Evolutionary conservation across 2,329 filamentous ascomycete genomes (phyloP).

Genomic region (Botrytis galanthina): DNA sequence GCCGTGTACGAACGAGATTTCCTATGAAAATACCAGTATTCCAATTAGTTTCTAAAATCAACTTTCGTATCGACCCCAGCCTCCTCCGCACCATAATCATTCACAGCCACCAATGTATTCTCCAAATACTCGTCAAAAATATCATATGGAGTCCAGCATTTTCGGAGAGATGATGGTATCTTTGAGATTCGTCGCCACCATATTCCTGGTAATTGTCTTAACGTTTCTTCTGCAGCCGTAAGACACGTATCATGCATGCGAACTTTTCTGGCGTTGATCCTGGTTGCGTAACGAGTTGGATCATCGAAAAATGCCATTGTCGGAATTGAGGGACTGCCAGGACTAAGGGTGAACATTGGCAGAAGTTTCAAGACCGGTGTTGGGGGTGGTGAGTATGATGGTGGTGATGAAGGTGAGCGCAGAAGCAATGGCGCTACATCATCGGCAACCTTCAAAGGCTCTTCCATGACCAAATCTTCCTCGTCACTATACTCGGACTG

Average conservation of each 20-base stretch:
- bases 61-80: background rate
- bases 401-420: background rate
- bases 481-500: background rate
- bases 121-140: background rate
- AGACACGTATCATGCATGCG: background rate
- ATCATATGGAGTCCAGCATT: constrained; percentile 12
- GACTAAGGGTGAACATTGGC: background rate
- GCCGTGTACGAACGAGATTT: background rate
- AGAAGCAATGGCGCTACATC: background rate
- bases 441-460: background rate
- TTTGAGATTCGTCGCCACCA: background rate
- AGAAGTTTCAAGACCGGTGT: background rate
- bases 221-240: background rate
- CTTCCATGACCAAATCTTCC: background rate
- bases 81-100: background rate
- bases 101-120: constrained; percentile 2
- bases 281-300: background rate
- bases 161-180: background rate
- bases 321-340: background rate
- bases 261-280: constrained; percentile 10
- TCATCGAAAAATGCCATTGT: background rate
- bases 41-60: background rate
- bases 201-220: background rate
- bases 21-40: background rate
- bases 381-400: constrained; percentile 1